phyloP scores from a whole-genome alignment of 768 basidiomycete species.

The Termitomyces sp. region DNA sequence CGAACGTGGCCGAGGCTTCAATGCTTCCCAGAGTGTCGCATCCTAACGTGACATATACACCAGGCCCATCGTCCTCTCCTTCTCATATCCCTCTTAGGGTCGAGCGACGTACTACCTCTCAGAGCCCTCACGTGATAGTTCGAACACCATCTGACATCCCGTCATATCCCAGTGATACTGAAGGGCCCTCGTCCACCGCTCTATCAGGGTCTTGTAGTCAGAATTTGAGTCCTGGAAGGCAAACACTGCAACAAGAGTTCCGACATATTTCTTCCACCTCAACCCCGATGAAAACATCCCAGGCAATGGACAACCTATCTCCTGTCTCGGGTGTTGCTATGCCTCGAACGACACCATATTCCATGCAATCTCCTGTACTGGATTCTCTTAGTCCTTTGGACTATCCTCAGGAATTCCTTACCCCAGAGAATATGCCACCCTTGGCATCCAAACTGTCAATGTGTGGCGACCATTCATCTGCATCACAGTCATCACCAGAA shows the following conservation, averaged over 20 bases:
- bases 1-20: neutral
- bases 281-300: neutral
- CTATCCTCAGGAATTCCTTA: constrained; percentile 9
- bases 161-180: constrained; percentile 15
- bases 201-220: neutral
- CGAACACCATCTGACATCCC: constrained; percentile 23
- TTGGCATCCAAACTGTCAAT: neutral
- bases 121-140: constrained; percentile 19
- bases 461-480: constrained; percentile 10
- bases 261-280: neutral
- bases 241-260: neutral
- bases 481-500: neutral
- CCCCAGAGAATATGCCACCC: neutral
- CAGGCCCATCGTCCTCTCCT: constrained; percentile 9
- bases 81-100: neutral
- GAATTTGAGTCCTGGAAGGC: neutral
- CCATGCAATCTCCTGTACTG: neutral
- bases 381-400: constrained; percentile 13
- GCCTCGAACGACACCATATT: neutral
- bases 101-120: constrained; percentile 10
- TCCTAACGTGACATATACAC: constrained; percentile 13
- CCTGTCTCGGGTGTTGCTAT: neutral
- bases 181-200: neutral
- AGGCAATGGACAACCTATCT: neutral
- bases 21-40: constrained; percentile 4